A percentile compares a stretch with the other conserved stretches of the same genome.
These are phyloP conservation scores for Miscanthus sacchariflorus DNA, from an alignment of 202 grass and related monocot genomes.

Conservation along the genomic window DNA sequence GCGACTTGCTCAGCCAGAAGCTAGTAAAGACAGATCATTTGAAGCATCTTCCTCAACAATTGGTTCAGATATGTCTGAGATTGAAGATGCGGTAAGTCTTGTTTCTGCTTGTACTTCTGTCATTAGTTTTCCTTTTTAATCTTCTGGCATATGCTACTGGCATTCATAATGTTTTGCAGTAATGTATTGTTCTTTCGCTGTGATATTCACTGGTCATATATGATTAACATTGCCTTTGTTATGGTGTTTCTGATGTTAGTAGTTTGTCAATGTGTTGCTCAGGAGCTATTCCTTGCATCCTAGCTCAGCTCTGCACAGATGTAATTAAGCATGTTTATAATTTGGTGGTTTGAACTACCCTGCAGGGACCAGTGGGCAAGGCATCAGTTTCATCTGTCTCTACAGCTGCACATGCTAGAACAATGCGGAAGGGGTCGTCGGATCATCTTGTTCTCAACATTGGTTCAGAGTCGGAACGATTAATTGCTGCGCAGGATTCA, in stretches of 20 bases:
- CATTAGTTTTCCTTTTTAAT: constrained; percentile 41
- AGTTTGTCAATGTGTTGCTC: constrained; percentile 7
- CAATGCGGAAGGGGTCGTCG: constrained; percentile 79
- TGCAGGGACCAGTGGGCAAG: constrained; percentile 78
- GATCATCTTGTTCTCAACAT: constrained; percentile 98
- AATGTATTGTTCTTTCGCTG: constrained; percentile 25
- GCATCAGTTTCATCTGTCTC: constrained; percentile 62
- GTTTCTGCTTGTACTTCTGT: constrained; percentile 43
- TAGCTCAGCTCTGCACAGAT: constrained; percentile 21
- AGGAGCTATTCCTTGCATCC: constrained; percentile 19
- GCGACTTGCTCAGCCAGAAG: constrained; percentile 60
- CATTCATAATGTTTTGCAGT: constrained; percentile 23
- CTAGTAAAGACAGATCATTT: constrained; percentile 77
- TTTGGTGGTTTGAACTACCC: constrained; percentile 32
- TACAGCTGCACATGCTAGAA: constrained; percentile 85
- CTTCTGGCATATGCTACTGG: constrained; percentile 11
- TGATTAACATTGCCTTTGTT: constrained; percentile 6
- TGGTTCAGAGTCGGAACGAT: constrained; percentile 70
- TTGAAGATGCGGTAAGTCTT: constrained; percentile 83
- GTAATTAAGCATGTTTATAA: constrained; percentile 25
- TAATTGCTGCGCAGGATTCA: constrained; percentile 73
- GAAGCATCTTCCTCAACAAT: constrained; percentile 76
- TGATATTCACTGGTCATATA: constrained; percentile 34
- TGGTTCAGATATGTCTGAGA: constrained; percentile 81
- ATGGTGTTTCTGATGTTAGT: constrained; percentile 28